phyloP scores from a whole-genome alignment of 2,329 filamentous ascomycete genomes.

The Colletotrichum musicola region DNA sequence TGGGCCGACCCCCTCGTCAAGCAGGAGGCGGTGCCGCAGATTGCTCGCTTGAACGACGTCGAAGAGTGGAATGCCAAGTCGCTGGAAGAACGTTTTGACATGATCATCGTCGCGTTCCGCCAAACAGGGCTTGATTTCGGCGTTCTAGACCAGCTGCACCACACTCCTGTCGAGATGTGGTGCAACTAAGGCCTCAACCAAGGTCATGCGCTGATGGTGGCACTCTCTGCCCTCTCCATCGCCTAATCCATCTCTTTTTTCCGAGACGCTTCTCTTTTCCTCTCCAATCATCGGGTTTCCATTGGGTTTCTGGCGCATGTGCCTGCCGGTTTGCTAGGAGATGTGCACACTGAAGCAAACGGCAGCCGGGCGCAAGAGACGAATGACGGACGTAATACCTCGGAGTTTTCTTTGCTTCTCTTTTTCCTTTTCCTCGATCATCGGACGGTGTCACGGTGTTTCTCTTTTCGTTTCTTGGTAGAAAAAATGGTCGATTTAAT shows the following conservation, averaged over 20 bases:
- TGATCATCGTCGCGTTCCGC: constrained; percentile 58
- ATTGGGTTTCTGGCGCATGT: constrained; percentile 8
- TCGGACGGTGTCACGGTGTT: constrained; percentile 28
- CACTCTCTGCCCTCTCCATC: constrained; percentile 1
- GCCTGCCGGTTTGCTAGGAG: constrained; percentile 12
- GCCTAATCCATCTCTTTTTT: background rate
- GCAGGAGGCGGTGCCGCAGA: constrained; percentile 55
- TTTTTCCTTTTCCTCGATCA: background rate
- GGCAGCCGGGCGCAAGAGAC: constrained; percentile 2
- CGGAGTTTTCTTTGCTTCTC: background rate
- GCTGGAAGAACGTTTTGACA: constrained; percentile 54
- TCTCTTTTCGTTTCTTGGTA: constrained; percentile 11
- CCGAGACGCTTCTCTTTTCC: background rate
- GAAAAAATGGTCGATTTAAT: constrained; percentile 26
- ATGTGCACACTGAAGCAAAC: constrained; percentile 21
- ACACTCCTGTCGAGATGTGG: constrained; percentile 55
- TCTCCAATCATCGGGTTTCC: constrained; percentile 15
- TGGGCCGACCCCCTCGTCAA: constrained; percentile 60
- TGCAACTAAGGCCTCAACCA: constrained; percentile 43
- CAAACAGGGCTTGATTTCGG: constrained; percentile 57
- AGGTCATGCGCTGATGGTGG: constrained; percentile 15
- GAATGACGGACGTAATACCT: constrained; percentile 28
- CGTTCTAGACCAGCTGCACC: constrained; percentile 50
- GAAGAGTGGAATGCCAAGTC: constrained; percentile 52
- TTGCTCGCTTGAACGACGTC: constrained; percentile 51